Evolutionary conservation across 2,329 filamentous ascomycete genomes (phyloP).

Genomic region (Aspergillus thermomutatus): DNA sequence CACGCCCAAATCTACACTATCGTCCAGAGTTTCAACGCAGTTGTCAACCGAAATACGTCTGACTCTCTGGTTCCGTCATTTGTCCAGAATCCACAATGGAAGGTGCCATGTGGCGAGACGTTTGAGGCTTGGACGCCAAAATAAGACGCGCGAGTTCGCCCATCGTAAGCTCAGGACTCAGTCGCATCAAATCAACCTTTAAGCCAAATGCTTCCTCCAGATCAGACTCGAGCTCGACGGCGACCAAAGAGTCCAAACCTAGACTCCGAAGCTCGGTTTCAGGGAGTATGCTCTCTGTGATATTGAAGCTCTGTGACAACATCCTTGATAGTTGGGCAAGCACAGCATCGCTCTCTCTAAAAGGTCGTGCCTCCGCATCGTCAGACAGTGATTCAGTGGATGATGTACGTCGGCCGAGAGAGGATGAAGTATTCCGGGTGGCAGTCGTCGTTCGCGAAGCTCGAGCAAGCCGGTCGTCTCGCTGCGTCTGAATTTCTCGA

Average conservation of each 20-base stretch:
- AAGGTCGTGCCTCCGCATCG: neutral
- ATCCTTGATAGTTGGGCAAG: neutral
- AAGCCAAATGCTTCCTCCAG: neutral
- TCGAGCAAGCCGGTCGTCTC: neutral
- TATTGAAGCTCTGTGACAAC: neutral
- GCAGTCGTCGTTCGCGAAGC: neutral
- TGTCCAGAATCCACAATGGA: neutral
- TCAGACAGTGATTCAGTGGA: neutral
- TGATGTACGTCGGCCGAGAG: neutral
- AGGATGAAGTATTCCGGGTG: neutral
- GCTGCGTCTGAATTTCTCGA: neutral
- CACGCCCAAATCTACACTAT: too few species aligned
- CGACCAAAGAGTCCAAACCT: slow-evolving; percentile 1
- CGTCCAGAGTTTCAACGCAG: neutral
- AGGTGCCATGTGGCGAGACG: neutral
- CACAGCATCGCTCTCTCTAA: neutral
- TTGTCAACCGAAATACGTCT: neutral
- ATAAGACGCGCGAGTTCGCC: neutral
- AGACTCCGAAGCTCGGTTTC: neutral
- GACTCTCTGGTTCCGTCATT: neutral
- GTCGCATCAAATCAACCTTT: slow-evolving; percentile 1
- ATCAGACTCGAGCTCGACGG: slow-evolving; percentile 1
- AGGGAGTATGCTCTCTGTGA: neutral
- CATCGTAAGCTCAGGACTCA: neutral
- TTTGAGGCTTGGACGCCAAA: neutral